Conservation (phyloP, 495 filamentous ascomycete species). For the Annulohypoxylon nitens region DNA sequence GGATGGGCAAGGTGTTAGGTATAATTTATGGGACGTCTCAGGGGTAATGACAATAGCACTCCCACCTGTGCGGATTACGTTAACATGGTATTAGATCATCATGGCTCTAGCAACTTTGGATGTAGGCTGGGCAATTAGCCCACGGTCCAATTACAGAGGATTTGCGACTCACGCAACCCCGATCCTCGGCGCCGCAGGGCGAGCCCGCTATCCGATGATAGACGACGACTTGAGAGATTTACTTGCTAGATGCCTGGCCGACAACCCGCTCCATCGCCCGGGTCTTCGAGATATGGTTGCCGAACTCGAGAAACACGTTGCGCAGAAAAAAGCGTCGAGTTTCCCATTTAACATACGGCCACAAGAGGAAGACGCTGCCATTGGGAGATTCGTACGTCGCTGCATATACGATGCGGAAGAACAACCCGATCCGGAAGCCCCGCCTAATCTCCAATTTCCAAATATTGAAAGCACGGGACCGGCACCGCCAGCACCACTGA, state of each 20-base stretch:
- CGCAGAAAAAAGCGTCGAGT: neutral
- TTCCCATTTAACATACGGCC: neutral
- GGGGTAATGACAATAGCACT: neutral
- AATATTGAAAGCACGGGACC: no score
- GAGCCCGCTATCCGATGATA: neutral
- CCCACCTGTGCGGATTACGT: neutral
- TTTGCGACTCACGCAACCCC: neutral
- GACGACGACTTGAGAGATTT: constrained; percentile 3
- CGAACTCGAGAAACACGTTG: neutral
- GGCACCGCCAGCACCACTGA: neutral
- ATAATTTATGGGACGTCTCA: constrained; percentile 5
- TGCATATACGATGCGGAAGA: constrained; percentile 4
- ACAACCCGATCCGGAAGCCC: neutral
- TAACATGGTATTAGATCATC: constrained; percentile 1
- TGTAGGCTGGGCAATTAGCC: neutral
- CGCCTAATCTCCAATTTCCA: neutral
- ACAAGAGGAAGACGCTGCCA: constrained; percentile 4
- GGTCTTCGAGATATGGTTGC: neutral
- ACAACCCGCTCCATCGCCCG: neutral
- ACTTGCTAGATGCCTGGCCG: neutral
- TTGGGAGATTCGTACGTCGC: neutral
- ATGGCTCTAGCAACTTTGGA: neutral
- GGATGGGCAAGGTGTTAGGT: neutral
- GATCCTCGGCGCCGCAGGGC: neutral
- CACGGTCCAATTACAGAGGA: neutral